Percentiles rank a stretch among this genome's conserved stretches.
These are phyloP conservation scores for Aspergillus sp. DNA, from an alignment of 2,329 filamentous ascomycete genomes.

Conservation along the genomic window DNA sequence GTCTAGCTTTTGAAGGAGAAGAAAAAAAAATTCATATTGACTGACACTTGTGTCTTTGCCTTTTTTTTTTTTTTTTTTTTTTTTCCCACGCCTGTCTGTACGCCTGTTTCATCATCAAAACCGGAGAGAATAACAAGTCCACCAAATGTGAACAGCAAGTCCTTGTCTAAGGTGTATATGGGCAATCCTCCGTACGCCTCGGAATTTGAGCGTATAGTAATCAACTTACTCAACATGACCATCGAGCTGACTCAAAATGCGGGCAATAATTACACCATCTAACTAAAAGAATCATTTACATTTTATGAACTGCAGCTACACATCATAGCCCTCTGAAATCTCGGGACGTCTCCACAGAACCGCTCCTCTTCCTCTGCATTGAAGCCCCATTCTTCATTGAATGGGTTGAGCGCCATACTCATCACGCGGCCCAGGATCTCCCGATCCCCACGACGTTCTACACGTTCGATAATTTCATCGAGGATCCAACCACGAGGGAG, in stretches of 20 bases:
- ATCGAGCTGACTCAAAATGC: neutral
- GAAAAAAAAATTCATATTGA: slow-evolving; percentile 5
- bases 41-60: neutral
- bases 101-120: neutral
- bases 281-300: neutral
- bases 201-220: neutral
- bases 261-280: neutral
- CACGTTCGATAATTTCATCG: slow-evolving; percentile 85
- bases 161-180: neutral
- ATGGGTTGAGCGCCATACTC: slow-evolving; percentile 81
- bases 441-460: slow-evolving; percentile 80
- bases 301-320: slow-evolving; percentile 86
- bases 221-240: neutral
- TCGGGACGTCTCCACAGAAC: slow-evolving; percentile 84
- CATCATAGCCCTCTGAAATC: slow-evolving; percentile 75
- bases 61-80: no score
- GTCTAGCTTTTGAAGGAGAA: slow-evolving; percentile 10
- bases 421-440: slow-evolving; percentile 75
- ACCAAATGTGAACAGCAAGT: neutral
- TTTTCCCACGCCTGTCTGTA: no score
- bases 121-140: neutral
- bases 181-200: neutral
- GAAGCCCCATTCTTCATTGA: slow-evolving; percentile 66
- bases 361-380: slow-evolving; percentile 74
- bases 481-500: slow-evolving; percentile 87